Base-by-base conservation (phyloP, 208 protist species). In the Leishmania tarentolae region DNA sequence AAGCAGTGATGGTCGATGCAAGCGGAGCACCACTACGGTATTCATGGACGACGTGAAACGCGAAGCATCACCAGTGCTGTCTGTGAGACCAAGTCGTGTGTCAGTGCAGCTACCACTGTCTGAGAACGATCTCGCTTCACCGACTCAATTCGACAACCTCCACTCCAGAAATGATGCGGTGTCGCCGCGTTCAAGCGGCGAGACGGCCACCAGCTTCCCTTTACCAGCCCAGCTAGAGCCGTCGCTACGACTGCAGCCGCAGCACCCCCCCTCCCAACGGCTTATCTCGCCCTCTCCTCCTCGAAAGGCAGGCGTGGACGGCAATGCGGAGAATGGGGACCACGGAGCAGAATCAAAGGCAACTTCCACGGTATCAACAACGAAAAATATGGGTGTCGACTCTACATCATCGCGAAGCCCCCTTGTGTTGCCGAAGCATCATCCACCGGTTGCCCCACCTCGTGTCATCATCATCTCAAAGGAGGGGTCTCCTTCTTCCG, bases 361-460 rank as follows among this genome's bases (percentile, higher is more conserved):
- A 7, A 63, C 11, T 15, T n/a, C 46, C 46, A 35, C n/a, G n/a
- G 47, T 40, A 28, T 53, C 46, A 46, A 28, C 46, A 57, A 7
- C 46, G 44, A 50, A n/a, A 7, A 13, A 46, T 47, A 15, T 40
- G 11, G 37, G 5, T 21, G 47, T n/a, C 40, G 53, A 57, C 35
- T 50, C 56, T 35, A 31, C 56, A 8, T 47, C 74, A 50, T 56
- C 37, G 28, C 53, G 52, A 17, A 52, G 74, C 40, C 35, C 21
- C 13, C 53, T 65, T 57, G 28, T 40, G 11, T 2, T 47, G 40
- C 74, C 15, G 56, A 52, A 50, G 74, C 37, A 77, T 24, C 82
- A 53, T 24, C 63, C 82, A n/a, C 82, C 82, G 21, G 47, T 86
- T 3, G 42, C 82, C 17, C 65, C 82, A 13, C 63, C 77, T 13